Evolutionary conservation across 2,329 filamentous ascomycete genomes (phyloP), one percentile per base, ranked within the genome.

Genomic region (Paecilomyces fulvus): DNA sequence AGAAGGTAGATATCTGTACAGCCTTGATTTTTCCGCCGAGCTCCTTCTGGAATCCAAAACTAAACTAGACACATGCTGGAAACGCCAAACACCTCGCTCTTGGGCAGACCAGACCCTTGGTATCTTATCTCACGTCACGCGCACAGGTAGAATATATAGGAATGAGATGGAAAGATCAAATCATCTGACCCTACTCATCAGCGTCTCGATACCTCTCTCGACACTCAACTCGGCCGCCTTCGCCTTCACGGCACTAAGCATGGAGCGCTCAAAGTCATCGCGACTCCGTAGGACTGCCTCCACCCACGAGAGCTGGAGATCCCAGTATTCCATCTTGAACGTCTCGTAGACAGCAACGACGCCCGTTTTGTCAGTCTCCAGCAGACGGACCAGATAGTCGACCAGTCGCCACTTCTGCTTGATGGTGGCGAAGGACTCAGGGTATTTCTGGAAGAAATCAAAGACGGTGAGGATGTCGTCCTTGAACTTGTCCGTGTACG

Each of bases 371-470:
- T 87, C 84, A 3, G 85, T 84, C 51, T 81, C 79, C n/a, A 99
- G 79, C 58, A 99, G 76, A 51, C 84, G 81, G 20, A 95, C 80
- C 67, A 99, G 91, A 65, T 83, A 83, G 73, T 96, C 89, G 7
- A 95, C 90, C 17, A 91, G 90, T 55, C 91, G 83, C 94, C 94
- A 99, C 63, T 92, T 94, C 69, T 89, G 82, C 76, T 92, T 96
- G 73, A 99, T 90, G 30, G 82, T 80, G 52, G 80, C 84, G 54
- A 89, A 88, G 7, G 81, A 80, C 64, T 86, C 88, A 1, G 86
- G 82, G 64, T 89, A 84, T 53, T 79, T 79, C 61, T 85, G 81
- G 75, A 97, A 96, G 74, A 94, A 95, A 59, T 88, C 88, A 68
- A 97, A 97, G 0, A 90, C 90, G 0, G 90, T 90, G 51, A 90